Evolutionary conservation across 2,329 filamentous ascomycete genomes (phyloP).

Genomic region (Diaporthe vexans): DNA sequence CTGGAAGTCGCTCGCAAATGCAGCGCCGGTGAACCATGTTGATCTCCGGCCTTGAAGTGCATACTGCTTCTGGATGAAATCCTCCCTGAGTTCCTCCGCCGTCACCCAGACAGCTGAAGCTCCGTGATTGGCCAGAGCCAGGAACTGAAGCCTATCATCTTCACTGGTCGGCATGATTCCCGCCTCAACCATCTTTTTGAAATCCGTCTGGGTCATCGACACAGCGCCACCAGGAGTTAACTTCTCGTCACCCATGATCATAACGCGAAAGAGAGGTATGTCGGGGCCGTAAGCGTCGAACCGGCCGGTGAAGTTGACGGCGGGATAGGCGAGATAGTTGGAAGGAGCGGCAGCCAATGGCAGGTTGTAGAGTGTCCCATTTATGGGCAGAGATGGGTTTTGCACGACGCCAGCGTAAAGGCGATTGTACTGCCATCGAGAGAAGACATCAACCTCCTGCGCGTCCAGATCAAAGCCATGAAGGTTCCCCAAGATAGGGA

Average conservation of each 20-base stretch:
- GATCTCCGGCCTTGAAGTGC: conserved; percentile 57
- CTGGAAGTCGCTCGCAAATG: conserved; percentile 52
- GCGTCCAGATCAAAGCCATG: conserved; percentile 42
- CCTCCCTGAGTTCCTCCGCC: conserved; percentile 51
- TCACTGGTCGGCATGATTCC: conserved; percentile 45
- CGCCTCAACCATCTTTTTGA: conserved; percentile 49
- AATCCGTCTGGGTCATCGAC: conserved; percentile 46
- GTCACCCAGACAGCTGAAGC: conserved; percentile 54
- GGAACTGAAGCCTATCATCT: conserved; percentile 49
- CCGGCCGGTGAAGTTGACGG: conserved; percentile 44
- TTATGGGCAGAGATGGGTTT: conserved; percentile 46
- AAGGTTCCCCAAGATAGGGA: conserved; percentile 45
- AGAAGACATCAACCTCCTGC: conserved; percentile 44
- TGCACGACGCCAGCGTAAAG: conserved; percentile 47
- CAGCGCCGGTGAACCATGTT: conserved; percentile 61
- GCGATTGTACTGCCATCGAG: conserved; percentile 40
- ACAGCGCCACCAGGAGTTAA: conserved; percentile 45
- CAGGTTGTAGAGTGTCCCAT: conserved; percentile 44
- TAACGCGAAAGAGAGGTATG: conserved; percentile 50
- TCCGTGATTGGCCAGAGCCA: conserved; percentile 53
- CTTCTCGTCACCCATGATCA: conserved; percentile 47
- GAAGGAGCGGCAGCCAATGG: conserved; percentile 41
- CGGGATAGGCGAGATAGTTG: conserved; percentile 47
- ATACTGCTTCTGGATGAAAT: conserved; percentile 58
- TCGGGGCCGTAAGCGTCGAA: conserved; percentile 51